Evolutionary conservation across 805 yeast species (phyloP).

Genomic region (Saturnispora galanensis): DNA sequence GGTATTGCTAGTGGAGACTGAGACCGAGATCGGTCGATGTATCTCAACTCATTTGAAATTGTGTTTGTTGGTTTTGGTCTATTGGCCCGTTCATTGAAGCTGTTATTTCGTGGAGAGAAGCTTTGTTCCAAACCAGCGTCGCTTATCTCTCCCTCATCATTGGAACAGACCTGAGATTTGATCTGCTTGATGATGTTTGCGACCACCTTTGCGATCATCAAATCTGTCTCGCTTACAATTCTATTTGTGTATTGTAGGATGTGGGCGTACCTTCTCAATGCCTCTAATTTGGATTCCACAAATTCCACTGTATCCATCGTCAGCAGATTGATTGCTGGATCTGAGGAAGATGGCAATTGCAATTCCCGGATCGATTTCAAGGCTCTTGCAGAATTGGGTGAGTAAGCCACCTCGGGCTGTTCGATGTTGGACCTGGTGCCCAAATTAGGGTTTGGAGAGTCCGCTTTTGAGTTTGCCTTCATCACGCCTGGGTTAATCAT

Average conservation of each 20-base stretch:
- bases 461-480: conserved; percentile 13
- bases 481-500: conserved; percentile 65
- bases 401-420: conserved; percentile 28
- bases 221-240: conserved; percentile 71
- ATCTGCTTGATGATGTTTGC: conserved; percentile 51
- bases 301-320: conserved; percentile 57
- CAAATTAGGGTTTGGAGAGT: not conserved
- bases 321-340: conserved; percentile 52
- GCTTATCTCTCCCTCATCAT: not conserved
- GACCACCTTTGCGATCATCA: conserved; percentile 52
- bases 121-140: not conserved
- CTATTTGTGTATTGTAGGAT: conserved; percentile 65
- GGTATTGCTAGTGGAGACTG: conserved; percentile 7
- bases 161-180: conserved; percentile 24
- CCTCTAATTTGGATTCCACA: conserved; percentile 56
- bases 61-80: not conserved
- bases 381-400: conserved; percentile 55
- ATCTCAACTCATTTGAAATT: not conserved
- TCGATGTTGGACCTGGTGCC: conserved; percentile 13
- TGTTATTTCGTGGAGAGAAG: not conserved
- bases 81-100: not conserved
- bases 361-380: conserved; percentile 35
- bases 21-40: conserved; percentile 14
- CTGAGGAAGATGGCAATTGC: conserved; percentile 42
- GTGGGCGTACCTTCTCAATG: conserved; percentile 61